These are phyloP conservation scores for Candida dajiaensis DNA, from an alignment of 805 yeast genomes.

Conservation along the genomic window DNA sequence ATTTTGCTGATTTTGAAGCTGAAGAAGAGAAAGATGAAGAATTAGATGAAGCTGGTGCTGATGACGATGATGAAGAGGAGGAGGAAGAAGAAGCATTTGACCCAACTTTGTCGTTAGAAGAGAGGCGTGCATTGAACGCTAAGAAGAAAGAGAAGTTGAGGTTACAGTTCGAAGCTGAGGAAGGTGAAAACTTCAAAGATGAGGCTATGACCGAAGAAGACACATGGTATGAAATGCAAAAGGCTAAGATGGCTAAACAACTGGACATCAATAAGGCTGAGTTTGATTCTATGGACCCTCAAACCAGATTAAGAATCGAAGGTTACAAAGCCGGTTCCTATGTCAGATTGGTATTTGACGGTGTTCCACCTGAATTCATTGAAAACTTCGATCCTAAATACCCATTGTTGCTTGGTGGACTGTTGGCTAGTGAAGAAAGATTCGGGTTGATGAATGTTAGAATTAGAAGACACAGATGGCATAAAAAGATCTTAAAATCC, in stretches of 20 bases:
- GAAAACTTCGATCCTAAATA: conserved; percentile 79
- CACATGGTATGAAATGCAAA: conserved; percentile 96
- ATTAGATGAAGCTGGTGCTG: conserved; percentile 31
- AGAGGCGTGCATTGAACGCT: conserved; percentile 76
- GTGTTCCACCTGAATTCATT: conserved; percentile 83
- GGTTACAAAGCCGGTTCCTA: conserved; percentile 93
- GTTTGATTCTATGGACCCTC: conserved; percentile 64
- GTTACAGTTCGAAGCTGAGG: conserved; percentile 83
- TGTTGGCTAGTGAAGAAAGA: conserved; percentile 83
- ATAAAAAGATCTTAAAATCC: conserved; percentile 88
- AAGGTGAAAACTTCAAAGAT: conserved; percentile 66
- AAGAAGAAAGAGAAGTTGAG: conserved; percentile 84
- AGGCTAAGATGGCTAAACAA: conserved; percentile 95
- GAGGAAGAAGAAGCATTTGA: conserved; percentile 30
- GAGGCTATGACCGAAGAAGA: conserved; percentile 85
- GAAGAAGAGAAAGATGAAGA: conserved; percentile 42
- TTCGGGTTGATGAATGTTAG: conserved; percentile 92
- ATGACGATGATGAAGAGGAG: conserved; percentile 33
- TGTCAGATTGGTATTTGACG: conserved; percentile 80
- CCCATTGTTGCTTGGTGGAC: conserved; percentile 88
- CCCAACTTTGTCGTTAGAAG: conserved; percentile 49
- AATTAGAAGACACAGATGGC: conserved; percentile 98
- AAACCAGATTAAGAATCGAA: conserved; percentile 75
- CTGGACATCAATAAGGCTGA: conserved; percentile 86
- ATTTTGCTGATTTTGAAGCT: conserved; percentile 49